phyloP scores from a whole-genome alignment of 192 early-diverging fungal genomes.

The Mortierella hygrophila region DNA sequence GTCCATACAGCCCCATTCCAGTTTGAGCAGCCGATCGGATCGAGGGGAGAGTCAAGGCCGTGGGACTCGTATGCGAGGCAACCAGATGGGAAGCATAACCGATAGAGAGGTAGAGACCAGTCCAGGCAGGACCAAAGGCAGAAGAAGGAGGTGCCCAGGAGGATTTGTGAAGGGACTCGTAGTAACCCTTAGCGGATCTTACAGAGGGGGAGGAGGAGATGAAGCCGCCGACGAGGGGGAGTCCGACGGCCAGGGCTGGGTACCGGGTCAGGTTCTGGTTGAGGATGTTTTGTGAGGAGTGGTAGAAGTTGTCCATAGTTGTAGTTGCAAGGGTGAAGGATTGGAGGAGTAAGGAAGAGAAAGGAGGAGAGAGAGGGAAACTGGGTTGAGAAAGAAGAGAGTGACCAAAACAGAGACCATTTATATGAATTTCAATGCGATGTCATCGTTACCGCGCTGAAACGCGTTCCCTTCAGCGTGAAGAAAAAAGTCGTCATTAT shows the following conservation, averaged over 20 bases:
- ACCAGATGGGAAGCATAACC: constrained; percentile 51
- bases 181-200: constrained; percentile 15
- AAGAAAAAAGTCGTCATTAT: background rate
- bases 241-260: constrained; percentile 38
- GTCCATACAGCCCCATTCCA: constrained; percentile 32
- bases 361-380: background rate
- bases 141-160: constrained; percentile 30
- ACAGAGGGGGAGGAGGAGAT: constrained; percentile 20
- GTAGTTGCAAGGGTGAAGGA: background rate
- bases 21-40: constrained; percentile 25
- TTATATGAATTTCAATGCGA: background rate
- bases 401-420: background rate
- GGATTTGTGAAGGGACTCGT: constrained; percentile 19
- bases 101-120: constrained; percentile 28
- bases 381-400: constrained; percentile 5
- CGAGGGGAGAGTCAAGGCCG: constrained; percentile 2
- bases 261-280: constrained; percentile 50
- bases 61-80: constrained; percentile 15
- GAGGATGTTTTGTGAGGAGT: constrained; percentile 23
- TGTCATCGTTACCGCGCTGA: background rate
- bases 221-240: constrained; percentile 48
- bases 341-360: background rate
- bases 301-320: constrained; percentile 28
- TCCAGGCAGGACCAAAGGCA: constrained; percentile 36
- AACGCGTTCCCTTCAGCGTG: background rate